These are phyloP conservation scores for Ceratocystis lukuohia DNA, from an alignment of 2,329 filamentous ascomycete species.

Conservation along the genomic window DNA sequence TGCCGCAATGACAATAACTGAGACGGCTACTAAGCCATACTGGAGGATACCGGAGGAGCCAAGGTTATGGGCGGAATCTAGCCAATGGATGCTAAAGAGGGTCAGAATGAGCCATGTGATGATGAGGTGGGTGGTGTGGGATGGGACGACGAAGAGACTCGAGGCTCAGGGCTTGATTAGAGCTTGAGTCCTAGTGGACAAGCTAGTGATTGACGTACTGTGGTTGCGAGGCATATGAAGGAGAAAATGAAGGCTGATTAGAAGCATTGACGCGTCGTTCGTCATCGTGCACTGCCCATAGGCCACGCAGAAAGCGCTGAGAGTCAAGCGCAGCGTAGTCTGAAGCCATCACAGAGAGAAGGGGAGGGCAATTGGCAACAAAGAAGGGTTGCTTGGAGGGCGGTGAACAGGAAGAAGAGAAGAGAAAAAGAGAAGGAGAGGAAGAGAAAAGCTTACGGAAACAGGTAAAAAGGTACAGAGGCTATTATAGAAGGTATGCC, in stretches of 20 bases:
- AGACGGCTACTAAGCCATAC: conserved; percentile 10
- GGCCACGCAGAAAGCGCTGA: conserved; percentile 13
- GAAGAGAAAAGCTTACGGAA: neutral
- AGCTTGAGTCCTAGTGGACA: neutral
- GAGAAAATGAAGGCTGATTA: neutral
- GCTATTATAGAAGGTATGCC: too few relatives aligned
- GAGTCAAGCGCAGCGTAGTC: conserved; percentile 7
- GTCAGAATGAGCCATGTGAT: neutral
- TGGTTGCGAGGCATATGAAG: neutral
- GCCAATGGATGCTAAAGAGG: conserved; percentile 15
- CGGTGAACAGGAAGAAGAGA: neutral
- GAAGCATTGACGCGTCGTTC: conserved; percentile 7
- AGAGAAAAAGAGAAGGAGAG: conserved; percentile 4
- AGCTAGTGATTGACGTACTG: neutral
- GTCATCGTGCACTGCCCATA: conserved; percentile 9
- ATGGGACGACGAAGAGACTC: neutral
- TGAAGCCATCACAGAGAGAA: neutral
- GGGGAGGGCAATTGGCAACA: neutral
- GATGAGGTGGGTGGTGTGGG: neutral
- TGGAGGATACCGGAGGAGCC: conserved; percentile 12
- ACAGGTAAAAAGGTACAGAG: too few relatives aligned
- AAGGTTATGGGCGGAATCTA: conserved; percentile 1
- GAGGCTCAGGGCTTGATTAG: neutral
- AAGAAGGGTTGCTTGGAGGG: neutral
- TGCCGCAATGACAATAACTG: conserved; percentile 1